Conservation (phyloP, 2,329 filamentous ascomycete genomes). For the Aspergillus puulaauensis region DNA sequence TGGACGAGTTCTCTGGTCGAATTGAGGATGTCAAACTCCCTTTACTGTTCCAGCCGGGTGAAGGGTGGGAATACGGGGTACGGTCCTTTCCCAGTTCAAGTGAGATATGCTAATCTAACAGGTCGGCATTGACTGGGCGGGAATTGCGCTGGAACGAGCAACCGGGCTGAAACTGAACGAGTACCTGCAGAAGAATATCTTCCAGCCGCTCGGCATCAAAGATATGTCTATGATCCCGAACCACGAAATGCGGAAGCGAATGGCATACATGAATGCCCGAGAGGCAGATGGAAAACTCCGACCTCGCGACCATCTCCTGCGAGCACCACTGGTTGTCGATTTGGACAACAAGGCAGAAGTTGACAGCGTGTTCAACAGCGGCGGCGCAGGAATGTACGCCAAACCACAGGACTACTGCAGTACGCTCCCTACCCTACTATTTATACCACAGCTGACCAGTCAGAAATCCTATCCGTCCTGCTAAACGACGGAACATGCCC, state of each 20-base stretch:
- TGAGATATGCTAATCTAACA: slow-evolving; percentile 33
- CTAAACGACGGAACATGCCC: slow-evolving; percentile 63
- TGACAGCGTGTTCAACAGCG: slow-evolving; percentile 51
- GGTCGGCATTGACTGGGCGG: slow-evolving; percentile 56
- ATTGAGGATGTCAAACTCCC: slow-evolving; percentile 53
- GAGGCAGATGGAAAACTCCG: background rate
- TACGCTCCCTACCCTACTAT: slow-evolving; percentile 27
- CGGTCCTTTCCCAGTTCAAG: background rate
- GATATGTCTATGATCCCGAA: slow-evolving; percentile 36
- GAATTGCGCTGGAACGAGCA: slow-evolving; percentile 49
- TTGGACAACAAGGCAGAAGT: slow-evolving; percentile 27
- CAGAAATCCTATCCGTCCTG: slow-evolving; percentile 37
- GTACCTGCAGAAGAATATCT: slow-evolving; percentile 51
- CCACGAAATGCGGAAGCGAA: background rate
- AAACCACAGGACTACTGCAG: slow-evolving; percentile 61
- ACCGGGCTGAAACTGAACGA: slow-evolving; percentile 48
- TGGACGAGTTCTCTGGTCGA: slow-evolving; percentile 60
- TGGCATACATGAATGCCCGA: slow-evolving; percentile 3
- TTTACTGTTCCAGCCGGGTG: slow-evolving; percentile 63
- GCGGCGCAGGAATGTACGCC: slow-evolving; percentile 63
- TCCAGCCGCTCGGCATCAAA: slow-evolving; percentile 48
- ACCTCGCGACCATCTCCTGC: background rate
- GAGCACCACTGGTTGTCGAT: slow-evolving; percentile 38
- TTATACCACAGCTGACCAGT: background rate
- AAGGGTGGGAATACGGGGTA: slow-evolving; percentile 61